These are phyloP conservation scores for Balakata baccata DNA, from an alignment of 345 rosid species.

Conservation along the genomic window DNA sequence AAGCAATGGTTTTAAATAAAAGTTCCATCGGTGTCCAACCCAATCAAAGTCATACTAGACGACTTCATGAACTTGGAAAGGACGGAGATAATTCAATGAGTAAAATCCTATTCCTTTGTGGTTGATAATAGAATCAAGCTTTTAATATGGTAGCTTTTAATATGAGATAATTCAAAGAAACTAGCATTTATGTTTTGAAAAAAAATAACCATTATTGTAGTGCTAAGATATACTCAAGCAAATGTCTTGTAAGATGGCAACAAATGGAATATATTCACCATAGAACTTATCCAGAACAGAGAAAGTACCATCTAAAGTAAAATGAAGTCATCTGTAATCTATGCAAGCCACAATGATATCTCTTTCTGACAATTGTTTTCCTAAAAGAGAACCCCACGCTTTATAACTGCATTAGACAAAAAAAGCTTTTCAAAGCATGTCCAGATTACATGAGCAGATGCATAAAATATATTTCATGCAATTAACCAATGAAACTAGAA, in stretches of 20 bases:
- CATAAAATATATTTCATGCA: background rate
- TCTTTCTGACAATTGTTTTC: slow-evolving; percentile 87
- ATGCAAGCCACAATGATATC: slow-evolving; percentile 93
- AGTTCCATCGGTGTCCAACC: too few relatives aligned
- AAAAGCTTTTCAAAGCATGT: slow-evolving; percentile 20
- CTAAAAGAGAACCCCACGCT: slow-evolving; percentile 98
- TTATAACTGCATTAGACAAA: slow-evolving; percentile 66
- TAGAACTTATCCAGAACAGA: background rate
- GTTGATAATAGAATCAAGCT: background rate
- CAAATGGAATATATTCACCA: background rate
- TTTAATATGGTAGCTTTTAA: too few relatives aligned
- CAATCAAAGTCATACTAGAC: background rate
- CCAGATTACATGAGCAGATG: slow-evolving; percentile 6
- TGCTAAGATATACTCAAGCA: background rate
- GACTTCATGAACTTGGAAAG: too few relatives aligned
- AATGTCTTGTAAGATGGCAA: too few relatives aligned
- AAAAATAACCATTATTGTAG: too few relatives aligned
- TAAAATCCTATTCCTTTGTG: background rate
- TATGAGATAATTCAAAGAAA: too few relatives aligned
- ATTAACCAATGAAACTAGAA: background rate
- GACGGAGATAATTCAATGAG: background rate
- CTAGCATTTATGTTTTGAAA: background rate
- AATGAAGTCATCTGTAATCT: slow-evolving; percentile 70
- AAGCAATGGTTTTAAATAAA: background rate
- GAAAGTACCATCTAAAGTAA: background rate